Conservation (phyloP, 225 moss, liverwort and hornwort genomes). For the Ulota crispa region DNA sequence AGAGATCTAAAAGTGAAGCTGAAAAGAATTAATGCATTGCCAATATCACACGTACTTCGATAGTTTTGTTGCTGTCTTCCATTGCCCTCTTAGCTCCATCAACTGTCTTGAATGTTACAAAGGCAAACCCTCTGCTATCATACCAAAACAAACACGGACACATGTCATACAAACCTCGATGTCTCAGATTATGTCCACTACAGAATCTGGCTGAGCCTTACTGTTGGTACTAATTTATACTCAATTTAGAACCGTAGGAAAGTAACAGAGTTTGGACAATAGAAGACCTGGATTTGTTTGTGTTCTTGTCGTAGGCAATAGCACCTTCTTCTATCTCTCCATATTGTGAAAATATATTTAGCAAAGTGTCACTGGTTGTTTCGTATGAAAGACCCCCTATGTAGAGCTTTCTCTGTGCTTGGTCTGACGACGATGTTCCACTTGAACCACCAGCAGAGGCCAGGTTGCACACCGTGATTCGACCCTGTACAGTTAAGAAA, state of each 20-base stretch:
- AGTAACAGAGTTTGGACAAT: slow-evolving; percentile 19
- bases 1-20: neutral
- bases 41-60: slow-evolving; percentile 64
- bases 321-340: slow-evolving; percentile 99
- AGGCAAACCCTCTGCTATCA: slow-evolving; percentile 85
- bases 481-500: slow-evolving; percentile 55
- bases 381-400: slow-evolving; percentile 95
- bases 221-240: neutral
- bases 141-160: slow-evolving; percentile 21
- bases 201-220: neutral
- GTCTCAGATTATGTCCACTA: neutral
- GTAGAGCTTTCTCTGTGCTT: slow-evolving; percentile 91
- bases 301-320: slow-evolving; percentile 95
- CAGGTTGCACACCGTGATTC: slow-evolving; percentile 95
- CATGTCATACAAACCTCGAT: slow-evolving; percentile 1
- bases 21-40: neutral
- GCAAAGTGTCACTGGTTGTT: slow-evolving; percentile 84
- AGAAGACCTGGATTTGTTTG: slow-evolving; percentile 89
- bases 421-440: slow-evolving; percentile 70
- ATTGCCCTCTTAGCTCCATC: slow-evolving; percentile 94
- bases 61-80: slow-evolving; percentile 86
- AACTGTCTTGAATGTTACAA: slow-evolving; percentile 86
- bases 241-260: neutral
- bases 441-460: slow-evolving; percentile 89
- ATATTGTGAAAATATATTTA: slow-evolving; percentile 91